Evolutionary conservation across 2,329 filamentous ascomycete species (phyloP), one percentile per base, ranked within the genome.

Genomic region (Chaetomium sp.): DNA sequence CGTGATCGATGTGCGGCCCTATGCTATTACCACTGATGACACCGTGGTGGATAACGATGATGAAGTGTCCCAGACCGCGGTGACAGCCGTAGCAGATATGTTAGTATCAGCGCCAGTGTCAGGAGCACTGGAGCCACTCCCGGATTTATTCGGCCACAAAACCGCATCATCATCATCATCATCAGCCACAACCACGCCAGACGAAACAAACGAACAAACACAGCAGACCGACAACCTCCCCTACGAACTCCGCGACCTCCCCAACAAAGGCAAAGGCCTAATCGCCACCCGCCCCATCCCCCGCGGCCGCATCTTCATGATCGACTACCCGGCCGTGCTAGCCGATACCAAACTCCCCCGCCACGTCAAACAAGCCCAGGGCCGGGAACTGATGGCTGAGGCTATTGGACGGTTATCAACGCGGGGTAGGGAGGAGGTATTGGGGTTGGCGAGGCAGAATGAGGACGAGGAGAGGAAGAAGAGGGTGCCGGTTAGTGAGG

Each of bases 231-330:
- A 7, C 35, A 37, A 34, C 11, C 64, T 54, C 9, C 62, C 66
- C 0, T 72, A 68, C 58, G 62, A 64, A 36, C 48, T 71, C 40
- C 47, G 55, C 11, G 63, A 69, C 4, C 61, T 69, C 0, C 62
- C 65, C 1, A 66, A 65, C 0, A 71, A 69, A 45, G 70, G 69
- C 0, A 60, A 67, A n/a, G 71, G 71, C 9, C 60, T 69, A 4
- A 49, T 72, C 11, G 71, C 69, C 2, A 64, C 60, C n/a, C 62
- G 64, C 33, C 62, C 56, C 19, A 70, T 73, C 43, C 53, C 32
- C 6, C 62, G 62, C 19, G 69, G 67, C 3, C 64, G 68, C 47
- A 60, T 71, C 1, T 52, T 71, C 11, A 66, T 71, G 66, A 59
- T 68, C 1, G 66, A 70, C 38, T 55, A 68, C 14, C 69, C 70